Percentiles rank a stretch among this genome's conserved stretches.
Evolutionary conservation across 805 yeast genomes (phyloP).

Genomic region (Candida endomychidarum): DNA sequence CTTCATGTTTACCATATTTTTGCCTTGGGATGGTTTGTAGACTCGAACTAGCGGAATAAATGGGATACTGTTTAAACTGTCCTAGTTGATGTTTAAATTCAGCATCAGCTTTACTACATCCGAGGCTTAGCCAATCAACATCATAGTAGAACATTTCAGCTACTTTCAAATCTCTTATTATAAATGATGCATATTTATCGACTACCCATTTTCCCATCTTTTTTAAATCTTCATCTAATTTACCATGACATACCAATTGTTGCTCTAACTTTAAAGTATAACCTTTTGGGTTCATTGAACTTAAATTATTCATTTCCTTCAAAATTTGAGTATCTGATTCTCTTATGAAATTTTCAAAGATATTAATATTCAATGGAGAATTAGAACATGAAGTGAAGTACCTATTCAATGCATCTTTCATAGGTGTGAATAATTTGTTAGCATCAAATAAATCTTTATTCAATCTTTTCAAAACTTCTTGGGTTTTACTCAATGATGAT

Average conservation of each 20-base stretch:
- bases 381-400: conserved; percentile 47
- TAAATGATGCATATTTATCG: conserved; percentile 45
- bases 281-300: conserved; percentile 23
- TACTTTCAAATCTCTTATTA: conserved; percentile 46
- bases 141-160: conserved; percentile 63
- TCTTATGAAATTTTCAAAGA: conserved; percentile 60
- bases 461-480: conserved; percentile 55
- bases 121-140: conserved; percentile 60
- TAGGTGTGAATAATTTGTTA: conserved; percentile 46
- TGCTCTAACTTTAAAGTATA: conserved; percentile 56
- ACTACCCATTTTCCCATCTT: conserved; percentile 45
- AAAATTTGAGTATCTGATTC: conserved; percentile 49
- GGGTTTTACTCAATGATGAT: conserved; percentile 62
- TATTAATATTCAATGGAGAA: conserved; percentile 55
- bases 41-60: neutral
- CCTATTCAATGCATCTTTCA: conserved; percentile 52
- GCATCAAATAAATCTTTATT: conserved; percentile 49
- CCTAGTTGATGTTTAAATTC: neutral
- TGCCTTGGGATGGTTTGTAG: conserved; percentile 22
- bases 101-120: conserved; percentile 15
- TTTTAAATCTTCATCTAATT: conserved; percentile 46
- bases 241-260: conserved; percentile 59
- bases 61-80: neutral
- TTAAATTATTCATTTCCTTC: conserved; percentile 26
- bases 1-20: conserved; percentile 21